Evolutionary conservation across 345 rosid species (phyloP).

Genomic region (Eucalyptus leucophloia): DNA sequence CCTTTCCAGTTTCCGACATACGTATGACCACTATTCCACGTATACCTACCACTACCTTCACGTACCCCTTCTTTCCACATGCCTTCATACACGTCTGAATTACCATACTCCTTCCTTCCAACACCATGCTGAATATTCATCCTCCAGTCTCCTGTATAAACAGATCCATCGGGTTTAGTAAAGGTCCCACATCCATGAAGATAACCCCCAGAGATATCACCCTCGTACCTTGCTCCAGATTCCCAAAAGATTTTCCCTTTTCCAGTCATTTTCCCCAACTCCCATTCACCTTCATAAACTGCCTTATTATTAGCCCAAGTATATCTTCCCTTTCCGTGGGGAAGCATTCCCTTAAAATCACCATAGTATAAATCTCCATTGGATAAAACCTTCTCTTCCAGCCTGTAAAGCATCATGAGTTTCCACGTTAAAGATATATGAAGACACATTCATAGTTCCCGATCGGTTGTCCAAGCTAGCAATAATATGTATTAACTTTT

Average conservation of each 20-base stretch:
- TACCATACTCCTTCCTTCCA: slow-evolving; percentile 62
- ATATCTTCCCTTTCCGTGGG: slow-evolving; percentile 75
- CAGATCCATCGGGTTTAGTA: slow-evolving; percentile 38
- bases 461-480: background rate
- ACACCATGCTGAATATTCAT: slow-evolving; percentile 76
- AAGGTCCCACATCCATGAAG: slow-evolving; percentile 81
- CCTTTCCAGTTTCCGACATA: slow-evolving; percentile 79
- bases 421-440: background rate
- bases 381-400: slow-evolving; percentile 24
- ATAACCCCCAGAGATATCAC: slow-evolving; percentile 82
- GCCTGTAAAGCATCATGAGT: slow-evolving; percentile 16
- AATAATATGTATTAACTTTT: background rate
- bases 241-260: slow-evolving; percentile 66
- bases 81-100: slow-evolving; percentile 74
- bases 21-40: slow-evolving; percentile 69
- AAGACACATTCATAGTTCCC: background rate
- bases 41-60: slow-evolving; percentile 78
- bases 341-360: slow-evolving; percentile 43
- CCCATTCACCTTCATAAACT: slow-evolving; percentile 81
- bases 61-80: slow-evolving; percentile 82
- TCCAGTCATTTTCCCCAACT: slow-evolving; percentile 70
- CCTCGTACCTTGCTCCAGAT: slow-evolving; percentile 69
- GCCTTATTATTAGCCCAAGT: slow-evolving; percentile 54
- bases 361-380: slow-evolving; percentile 70
- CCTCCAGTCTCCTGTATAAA: slow-evolving; percentile 74